These are phyloP conservation scores for Eucalyptus cloeziana DNA, from an alignment of 345 rosid species.

Conservation along the genomic window DNA sequence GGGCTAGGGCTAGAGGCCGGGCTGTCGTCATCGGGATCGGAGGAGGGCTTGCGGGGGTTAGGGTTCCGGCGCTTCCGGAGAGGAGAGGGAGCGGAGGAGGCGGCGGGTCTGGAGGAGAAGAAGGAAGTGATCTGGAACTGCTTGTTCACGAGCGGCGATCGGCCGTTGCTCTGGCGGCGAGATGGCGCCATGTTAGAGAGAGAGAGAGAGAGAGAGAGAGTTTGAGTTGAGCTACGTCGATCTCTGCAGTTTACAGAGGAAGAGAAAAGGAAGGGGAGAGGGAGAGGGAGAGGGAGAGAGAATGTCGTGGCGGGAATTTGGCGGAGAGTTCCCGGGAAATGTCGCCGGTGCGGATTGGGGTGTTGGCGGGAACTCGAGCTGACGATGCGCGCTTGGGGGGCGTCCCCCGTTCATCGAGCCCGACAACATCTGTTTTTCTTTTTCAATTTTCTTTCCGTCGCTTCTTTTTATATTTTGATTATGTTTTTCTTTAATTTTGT, in stretches of 20 bases:
- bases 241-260: background rate
- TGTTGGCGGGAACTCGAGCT: slow-evolving; percentile 3
- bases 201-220: background rate
- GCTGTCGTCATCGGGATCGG: slow-evolving; percentile 8
- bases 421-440: background rate
- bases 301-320: background rate
- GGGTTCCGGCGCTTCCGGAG: slow-evolving; percentile 23
- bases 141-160: slow-evolving; percentile 85
- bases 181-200: slow-evolving; percentile 44
- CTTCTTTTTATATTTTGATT: background rate
- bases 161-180: slow-evolving; percentile 60
- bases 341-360: background rate
- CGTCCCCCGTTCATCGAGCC: background rate
- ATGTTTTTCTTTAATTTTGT: background rate
- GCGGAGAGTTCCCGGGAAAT: background rate
- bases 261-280: background rate
- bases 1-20: slow-evolving; percentile 34
- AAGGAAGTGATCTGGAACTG: slow-evolving; percentile 88
- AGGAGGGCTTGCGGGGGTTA: slow-evolving; percentile 2
- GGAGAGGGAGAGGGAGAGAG: background rate
- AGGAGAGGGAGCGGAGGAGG: slow-evolving; percentile 34
- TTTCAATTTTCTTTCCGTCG: background rate
- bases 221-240: background rate
- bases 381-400: background rate
- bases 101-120: slow-evolving; percentile 41